Conservation (phyloP, 2,329 filamentous ascomycete species). For the Penicillium sp. region DNA sequence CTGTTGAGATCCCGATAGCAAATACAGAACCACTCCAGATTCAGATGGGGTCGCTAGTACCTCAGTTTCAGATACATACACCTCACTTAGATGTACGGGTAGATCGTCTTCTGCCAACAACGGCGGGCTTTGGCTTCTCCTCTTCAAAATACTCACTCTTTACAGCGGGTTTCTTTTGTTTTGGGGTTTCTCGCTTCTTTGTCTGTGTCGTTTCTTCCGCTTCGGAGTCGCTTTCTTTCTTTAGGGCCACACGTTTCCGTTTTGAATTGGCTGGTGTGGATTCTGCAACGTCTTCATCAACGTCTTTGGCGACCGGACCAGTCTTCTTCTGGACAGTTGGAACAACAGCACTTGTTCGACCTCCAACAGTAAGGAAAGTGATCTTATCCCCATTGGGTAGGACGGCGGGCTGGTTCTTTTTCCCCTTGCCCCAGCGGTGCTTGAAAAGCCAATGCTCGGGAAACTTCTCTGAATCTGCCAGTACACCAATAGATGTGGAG, state of each 20-base stretch:
- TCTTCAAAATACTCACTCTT: conserved; percentile 29
- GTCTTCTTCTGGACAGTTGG: conserved; percentile 84
- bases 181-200: conserved; percentile 30
- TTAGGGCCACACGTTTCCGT: conserved; percentile 33
- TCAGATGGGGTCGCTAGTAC: background rate
- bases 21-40: background rate
- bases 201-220: conserved; percentile 23
- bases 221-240: conserved; percentile 32
- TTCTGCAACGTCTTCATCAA: conserved; percentile 32
- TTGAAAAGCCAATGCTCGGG: conserved; percentile 87
- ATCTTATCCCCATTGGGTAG: conserved; percentile 85
- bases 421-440: conserved; percentile 85
- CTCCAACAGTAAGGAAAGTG: conserved; percentile 82
- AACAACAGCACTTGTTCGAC: conserved; percentile 85
- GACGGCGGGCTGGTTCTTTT: conserved; percentile 64
- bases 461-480: conserved; percentile 81
- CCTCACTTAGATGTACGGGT: conserved; percentile 20
- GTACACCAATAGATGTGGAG: conserved; percentile 70
- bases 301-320: conserved; percentile 56
- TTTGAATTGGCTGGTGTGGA: conserved; percentile 28
- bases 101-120: conserved; percentile 32
- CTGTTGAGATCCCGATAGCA: background rate
- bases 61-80: background rate
- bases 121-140: conserved; percentile 13
- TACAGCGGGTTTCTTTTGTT: conserved; percentile 19